Conservation (phyloP, 1,284 basidiomycete genomes). For the Apiotrichum domesticum region DNA sequence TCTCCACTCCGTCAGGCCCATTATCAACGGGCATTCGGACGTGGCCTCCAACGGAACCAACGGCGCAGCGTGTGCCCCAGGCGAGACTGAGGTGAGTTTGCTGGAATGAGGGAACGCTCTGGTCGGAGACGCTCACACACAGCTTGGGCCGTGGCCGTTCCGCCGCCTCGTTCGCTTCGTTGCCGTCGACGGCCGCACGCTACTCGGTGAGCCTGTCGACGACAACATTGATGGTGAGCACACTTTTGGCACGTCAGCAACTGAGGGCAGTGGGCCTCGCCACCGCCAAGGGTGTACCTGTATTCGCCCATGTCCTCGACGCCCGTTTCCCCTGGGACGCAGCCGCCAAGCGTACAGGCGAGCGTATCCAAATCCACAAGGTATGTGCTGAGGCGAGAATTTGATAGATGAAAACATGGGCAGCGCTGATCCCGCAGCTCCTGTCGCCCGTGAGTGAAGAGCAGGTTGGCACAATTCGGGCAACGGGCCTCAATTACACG, state of each 20-base stretch:
- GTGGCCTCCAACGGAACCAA: too few relatives aligned
- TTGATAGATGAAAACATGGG: background rate
- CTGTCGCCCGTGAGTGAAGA: slow-evolving; percentile 33
- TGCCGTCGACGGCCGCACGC: slow-evolving; percentile 15
- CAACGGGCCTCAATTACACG: slow-evolving; percentile 32
- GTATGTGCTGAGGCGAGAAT: background rate
- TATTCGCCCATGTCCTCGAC: slow-evolving; percentile 23
- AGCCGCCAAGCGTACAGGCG: slow-evolving; percentile 4
- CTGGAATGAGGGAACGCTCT: too few relatives aligned
- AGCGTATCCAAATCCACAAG: slow-evolving; percentile 1
- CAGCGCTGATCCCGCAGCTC: slow-evolving; percentile 11
- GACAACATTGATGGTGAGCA: slow-evolving; percentile 27
- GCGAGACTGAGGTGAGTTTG: too few relatives aligned
- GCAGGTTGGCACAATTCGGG: slow-evolving; percentile 30
- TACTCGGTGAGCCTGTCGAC: slow-evolving; percentile 31
- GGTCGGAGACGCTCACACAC: background rate
- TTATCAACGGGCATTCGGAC: too few relatives aligned
- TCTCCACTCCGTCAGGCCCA: too few relatives aligned
- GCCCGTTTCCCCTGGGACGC: slow-evolving; percentile 21
- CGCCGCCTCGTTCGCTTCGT: slow-evolving; percentile 29
- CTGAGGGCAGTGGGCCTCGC: slow-evolving; percentile 36
- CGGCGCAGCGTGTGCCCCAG: too few relatives aligned
- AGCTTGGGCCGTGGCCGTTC: slow-evolving; percentile 15
- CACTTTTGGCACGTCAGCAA: background rate
- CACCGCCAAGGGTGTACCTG: slow-evolving; percentile 13